A percentile compares a stretch with the other conserved stretches of the same genome.
Evolutionary conservation across 768 basidiomycete genomes (phyloP).

Genomic region (Sarcodon aspratus): DNA sequence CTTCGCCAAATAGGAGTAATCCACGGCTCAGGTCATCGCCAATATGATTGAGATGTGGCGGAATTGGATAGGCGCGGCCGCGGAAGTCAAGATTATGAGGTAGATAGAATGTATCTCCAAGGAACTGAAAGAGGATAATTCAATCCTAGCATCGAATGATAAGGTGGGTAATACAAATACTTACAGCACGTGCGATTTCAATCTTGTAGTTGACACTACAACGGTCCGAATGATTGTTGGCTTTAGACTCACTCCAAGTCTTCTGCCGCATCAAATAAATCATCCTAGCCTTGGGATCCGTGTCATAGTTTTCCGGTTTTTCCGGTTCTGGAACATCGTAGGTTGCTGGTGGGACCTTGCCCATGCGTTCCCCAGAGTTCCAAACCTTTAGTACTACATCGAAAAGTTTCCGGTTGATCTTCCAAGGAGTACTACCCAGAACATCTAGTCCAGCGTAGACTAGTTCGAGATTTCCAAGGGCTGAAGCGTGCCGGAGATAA

Average conservation of each 20-base stretch:
- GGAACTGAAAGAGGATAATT: conserved; percentile 40
- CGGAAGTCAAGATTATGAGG: conserved; percentile 98
- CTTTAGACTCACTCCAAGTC: conserved; percentile 43
- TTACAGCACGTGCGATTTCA: conserved; percentile 85
- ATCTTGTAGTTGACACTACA: conserved; percentile 95
- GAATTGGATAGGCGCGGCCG: conserved; percentile 93
- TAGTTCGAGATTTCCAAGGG: conserved; percentile 65
- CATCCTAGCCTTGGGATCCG: conserved; percentile 43
- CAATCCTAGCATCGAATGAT: not conserved
- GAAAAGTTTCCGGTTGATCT: conserved; percentile 62
- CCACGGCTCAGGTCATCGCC: conserved; percentile 91
- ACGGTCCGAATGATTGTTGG: conserved; percentile 81
- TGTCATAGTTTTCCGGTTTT: conserved; percentile 32
- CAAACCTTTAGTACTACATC: conserved; percentile 50
- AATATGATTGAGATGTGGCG: conserved; percentile 90
- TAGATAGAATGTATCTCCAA: conserved; percentile 80
- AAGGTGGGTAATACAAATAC: conserved; percentile 15
- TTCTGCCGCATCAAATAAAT: conserved; percentile 47
- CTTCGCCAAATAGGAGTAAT: conserved; percentile 71
- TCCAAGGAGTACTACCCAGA: conserved; percentile 84
- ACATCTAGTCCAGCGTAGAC: conserved; percentile 87
- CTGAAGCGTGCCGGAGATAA: conserved; percentile 68
- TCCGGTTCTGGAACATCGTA: conserved; percentile 57
- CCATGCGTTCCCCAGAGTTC: conserved; percentile 76
- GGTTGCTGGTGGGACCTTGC: conserved; percentile 72